A percentile compares a stretch with the other conserved stretches of the same genome.
These are phyloP conservation scores for Xerophyta viscosa DNA, from an alignment of 106 monocot species.

Conservation along the genomic window DNA sequence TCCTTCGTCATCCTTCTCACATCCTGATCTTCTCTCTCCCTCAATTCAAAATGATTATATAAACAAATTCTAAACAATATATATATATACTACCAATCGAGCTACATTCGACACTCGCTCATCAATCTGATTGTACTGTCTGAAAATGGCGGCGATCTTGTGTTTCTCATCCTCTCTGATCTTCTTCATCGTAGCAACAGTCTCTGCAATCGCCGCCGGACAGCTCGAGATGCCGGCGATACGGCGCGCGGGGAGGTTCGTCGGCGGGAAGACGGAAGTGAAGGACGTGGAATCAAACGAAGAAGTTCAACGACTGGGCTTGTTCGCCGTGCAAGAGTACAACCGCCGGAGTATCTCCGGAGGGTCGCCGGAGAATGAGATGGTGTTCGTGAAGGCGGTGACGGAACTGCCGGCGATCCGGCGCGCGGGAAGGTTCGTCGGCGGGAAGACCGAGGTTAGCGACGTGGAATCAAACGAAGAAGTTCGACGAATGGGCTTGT, in stretches of 20 bases:
- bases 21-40: not conserved
- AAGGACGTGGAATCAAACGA: slow-evolving; percentile 25
- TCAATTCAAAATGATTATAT: not conserved
- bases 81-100: not conserved
- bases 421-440: slow-evolving; percentile 8
- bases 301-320: slow-evolving; percentile 26
- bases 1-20: too few species aligned
- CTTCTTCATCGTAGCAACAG: too few species aligned
- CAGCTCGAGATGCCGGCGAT: too few species aligned
- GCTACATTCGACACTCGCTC: slow-evolving; percentile 8
- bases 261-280: slow-evolving; percentile 26
- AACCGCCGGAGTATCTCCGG: slow-evolving; percentile 6
- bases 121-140: not conserved
- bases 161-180: too few species aligned
- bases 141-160: too few species aligned
- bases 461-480: slow-evolving; percentile 28
- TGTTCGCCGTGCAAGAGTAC: slow-evolving; percentile 13
- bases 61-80: not conserved
- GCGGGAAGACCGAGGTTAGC: slow-evolving; percentile 17
- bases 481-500: slow-evolving; percentile 22
- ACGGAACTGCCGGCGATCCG: too few species aligned
- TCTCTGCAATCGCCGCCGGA: too few species aligned
- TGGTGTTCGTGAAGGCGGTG: not conserved
- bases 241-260: not conserved
- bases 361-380: not conserved